phyloP scores from a whole-genome alignment of 495 filamentous ascomycete genomes.

The Barbatosphaeria neglecta region DNA sequence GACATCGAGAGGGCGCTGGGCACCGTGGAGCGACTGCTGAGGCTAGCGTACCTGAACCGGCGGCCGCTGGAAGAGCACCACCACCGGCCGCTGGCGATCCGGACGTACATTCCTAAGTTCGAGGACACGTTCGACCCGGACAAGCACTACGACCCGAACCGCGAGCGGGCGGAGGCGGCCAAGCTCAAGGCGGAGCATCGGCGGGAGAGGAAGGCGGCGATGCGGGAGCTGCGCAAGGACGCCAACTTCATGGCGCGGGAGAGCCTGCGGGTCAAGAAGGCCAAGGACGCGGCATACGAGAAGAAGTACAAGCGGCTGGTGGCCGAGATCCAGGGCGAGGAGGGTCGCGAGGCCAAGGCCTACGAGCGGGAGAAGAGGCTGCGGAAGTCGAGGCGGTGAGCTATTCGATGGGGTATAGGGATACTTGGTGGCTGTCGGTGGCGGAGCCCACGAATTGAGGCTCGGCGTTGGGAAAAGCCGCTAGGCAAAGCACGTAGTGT shows the following conservation, averaged over 20 bases:
- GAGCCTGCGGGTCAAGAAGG: conserved; percentile 82
- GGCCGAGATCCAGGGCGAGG: conserved; percentile 89
- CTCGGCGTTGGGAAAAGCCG: no score
- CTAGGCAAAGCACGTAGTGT: no score
- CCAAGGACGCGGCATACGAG: conserved; percentile 79
- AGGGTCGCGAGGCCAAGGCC: conserved; percentile 71
- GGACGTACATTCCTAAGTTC: conserved; percentile 84
- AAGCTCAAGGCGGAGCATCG: conserved; percentile 84
- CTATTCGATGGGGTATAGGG: no score
- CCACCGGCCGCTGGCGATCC: conserved; percentile 81
- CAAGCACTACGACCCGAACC: conserved; percentile 91
- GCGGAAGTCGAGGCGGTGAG: no score
- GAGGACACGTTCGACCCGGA: conserved; percentile 89
- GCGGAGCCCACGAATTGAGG: no score
- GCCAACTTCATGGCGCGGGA: conserved; percentile 83
- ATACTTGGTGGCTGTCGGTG: no score
- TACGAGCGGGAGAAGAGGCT: conserved; percentile 77
- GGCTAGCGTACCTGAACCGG: conserved; percentile 47
- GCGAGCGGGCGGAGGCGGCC: conserved; percentile 67
- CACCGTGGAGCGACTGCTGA: conserved; percentile 38
- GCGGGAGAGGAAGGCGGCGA: conserved; percentile 86
- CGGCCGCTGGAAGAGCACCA: conserved; percentile 79
- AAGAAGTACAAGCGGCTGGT: conserved; percentile 85
- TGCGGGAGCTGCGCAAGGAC: conserved; percentile 91
- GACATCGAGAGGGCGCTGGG: conserved; percentile 26